Percentiles rank a stretch among this genome's conserved stretches.
These are phyloP conservation scores for Chlorella sp. DNA, from an alignment of 139 green algal species.

Conservation along the genomic window DNA sequence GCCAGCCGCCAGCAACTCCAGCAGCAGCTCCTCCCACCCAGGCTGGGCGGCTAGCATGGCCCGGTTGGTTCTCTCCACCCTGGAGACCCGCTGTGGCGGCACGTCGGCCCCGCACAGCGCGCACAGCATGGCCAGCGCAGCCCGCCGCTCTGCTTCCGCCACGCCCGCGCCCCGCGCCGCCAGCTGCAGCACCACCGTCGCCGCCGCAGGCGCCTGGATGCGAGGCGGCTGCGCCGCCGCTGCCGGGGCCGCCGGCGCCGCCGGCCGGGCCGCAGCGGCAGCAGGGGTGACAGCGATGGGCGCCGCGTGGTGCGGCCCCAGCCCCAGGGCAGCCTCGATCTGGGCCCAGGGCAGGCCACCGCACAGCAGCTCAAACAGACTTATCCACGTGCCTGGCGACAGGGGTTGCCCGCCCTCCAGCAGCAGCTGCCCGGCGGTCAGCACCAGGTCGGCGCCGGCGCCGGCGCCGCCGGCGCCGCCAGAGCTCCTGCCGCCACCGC, in stretches of 20 bases:
- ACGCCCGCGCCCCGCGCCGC: slow-evolving; percentile 19
- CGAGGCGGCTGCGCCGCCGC: not conserved
- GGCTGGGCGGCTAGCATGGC: slow-evolving; percentile 20
- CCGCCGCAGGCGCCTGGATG: slow-evolving; percentile 1
- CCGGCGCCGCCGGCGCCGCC: not conserved
- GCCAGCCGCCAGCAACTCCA: slow-evolving; percentile 32
- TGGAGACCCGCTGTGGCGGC: slow-evolving; percentile 15
- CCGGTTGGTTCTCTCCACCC: too few species aligned
- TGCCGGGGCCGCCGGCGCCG: not conserved
- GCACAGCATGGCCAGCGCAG: slow-evolving; percentile 29
- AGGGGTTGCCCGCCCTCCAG: slow-evolving; percentile 37
- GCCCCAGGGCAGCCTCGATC: not conserved
- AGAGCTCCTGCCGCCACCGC: not conserved
- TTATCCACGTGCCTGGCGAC: slow-evolving; percentile 13
- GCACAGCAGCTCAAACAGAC: slow-evolving; percentile 43
- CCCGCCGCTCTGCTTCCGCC: slow-evolving; percentile 24
- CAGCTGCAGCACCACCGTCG: slow-evolving; percentile 39
- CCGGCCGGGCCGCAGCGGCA: not conserved
- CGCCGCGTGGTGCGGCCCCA: not conserved
- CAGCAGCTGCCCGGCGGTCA: slow-evolving; percentile 31
- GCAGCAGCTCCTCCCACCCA: slow-evolving; percentile 43
- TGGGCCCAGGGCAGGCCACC: slow-evolving; percentile 14
- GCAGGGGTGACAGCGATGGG: too few species aligned
- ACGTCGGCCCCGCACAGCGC: slow-evolving; percentile 20
- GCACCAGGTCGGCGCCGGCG: not conserved